A percentile compares a stretch with the other conserved stretches of the same genome.
These are phyloP conservation scores for Bipolaris sorokiniana DNA, from an alignment of 2,329 filamentous ascomycete genomes.

Conservation along the genomic window DNA sequence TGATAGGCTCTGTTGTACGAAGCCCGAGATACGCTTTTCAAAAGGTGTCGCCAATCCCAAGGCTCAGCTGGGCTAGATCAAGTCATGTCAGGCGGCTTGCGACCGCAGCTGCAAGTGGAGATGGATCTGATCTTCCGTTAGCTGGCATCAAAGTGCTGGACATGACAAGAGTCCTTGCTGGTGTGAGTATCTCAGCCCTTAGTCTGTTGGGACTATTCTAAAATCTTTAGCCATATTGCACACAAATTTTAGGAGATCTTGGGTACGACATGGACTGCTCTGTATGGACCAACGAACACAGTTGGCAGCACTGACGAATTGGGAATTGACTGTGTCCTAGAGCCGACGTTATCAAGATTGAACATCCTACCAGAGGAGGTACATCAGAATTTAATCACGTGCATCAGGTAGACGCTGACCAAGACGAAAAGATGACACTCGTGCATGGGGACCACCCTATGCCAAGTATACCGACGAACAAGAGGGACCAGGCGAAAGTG, in stretches of 20 bases:
- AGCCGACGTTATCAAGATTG: constrained; percentile 96
- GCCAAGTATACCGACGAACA: constrained; percentile 71
- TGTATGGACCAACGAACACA: constrained; percentile 45
- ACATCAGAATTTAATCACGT: not conserved
- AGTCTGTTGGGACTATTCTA: constrained; percentile 14
- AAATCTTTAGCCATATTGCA: constrained; percentile 81
- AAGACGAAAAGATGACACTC: constrained; percentile 76
- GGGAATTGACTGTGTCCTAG: constrained; percentile 54
- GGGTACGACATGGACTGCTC: constrained; percentile 67
- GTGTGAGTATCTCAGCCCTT: constrained; percentile 64
- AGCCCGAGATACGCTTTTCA: constrained; percentile 23
- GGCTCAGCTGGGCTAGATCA: constrained; percentile 18
- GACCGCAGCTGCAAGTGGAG: constrained; percentile 46
- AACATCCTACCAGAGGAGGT: constrained; percentile 71
- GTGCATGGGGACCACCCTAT: constrained; percentile 96
- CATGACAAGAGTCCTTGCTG: constrained; percentile 94
- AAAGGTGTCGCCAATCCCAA: constrained; percentile 4
- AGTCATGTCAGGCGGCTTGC: constrained; percentile 48
- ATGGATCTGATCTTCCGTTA: constrained; percentile 68
- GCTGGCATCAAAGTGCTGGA: constrained; percentile 89
- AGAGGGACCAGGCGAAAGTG: constrained; percentile 82
- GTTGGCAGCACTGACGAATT: constrained; percentile 27
- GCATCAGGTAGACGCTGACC: not conserved
- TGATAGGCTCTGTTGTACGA: constrained; percentile 22
- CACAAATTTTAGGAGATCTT: constrained; percentile 93